Evolutionary conservation across 176 grass and related monocot species (phyloP), one percentile per base, ranked within the genome.

Genomic region (Oryza brachyantha): DNA sequence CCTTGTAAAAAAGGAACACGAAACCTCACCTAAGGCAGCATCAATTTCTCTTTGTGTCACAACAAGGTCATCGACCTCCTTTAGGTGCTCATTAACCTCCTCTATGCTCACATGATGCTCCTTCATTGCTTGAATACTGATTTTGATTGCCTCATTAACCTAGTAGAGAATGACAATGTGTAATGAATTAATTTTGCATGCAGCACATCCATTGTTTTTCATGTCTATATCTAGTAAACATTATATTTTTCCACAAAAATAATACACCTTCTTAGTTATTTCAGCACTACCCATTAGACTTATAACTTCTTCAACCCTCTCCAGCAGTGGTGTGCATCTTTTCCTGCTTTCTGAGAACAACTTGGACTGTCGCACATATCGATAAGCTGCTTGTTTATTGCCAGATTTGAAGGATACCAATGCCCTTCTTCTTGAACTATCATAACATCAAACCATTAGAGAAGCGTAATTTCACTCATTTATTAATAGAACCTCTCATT

Each of bases 131-230:
- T 61, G 52, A 13, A 71, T 72, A 87, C 90, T 86, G 13, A 98
- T 84, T 84, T 94, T 81, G 60, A 94, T 94, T 71, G 90, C 95
- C 66, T 98, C 95, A 83, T 87, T 82, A 79, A 98, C 95, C 95
- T 98, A 75, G 72, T 70, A 61, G 57, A 75, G 61, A 46, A 81
- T 61, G 57, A 3, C 24, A 29, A 79, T 22, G 80, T 83, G 63
- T 61, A 68, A 52, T 70, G 19, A 67, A 68, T 68, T 70, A 77
- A 29, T 64, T 25, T 4, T 45, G 9, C 70, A 73, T 22, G 34
- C 24, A 60, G 70, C 12, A 61, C 61, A 21, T 6, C 4, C 45
- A 72, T n/a, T 37, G 10, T 63, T 77, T 35, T 32, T 72, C 25
- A 38, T 75, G 29, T 46, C 34, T 68, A 25, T 40, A 64, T 13